Evolutionary conservation across 2,329 filamentous ascomycete genomes (phyloP), one percentile per base, ranked within the genome.

Genomic region (Fusarium sp.): DNA sequence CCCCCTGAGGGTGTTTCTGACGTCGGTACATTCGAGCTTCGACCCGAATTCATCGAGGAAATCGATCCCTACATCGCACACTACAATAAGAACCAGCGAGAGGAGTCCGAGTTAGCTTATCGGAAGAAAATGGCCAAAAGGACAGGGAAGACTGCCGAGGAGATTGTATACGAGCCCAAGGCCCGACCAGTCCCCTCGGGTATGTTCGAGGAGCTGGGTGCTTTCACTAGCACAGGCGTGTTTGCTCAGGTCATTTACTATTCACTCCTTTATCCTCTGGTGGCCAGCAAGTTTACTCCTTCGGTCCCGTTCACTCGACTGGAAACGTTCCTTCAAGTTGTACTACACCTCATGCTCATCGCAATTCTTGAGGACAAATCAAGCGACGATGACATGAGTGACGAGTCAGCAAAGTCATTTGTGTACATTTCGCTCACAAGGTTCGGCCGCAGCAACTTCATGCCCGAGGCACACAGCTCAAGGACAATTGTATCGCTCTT

Each of bases 61-160:
- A 90, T 99, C 51, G 97, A 99, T 77, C 96, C 97, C 1, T 99
- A 98, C 78, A 96, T 95, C 75, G 92, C 95, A 8, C 94, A 98
- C 76, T 99, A 97, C 79, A 97, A 91, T 75, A 97, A 97, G 77
- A 99, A 99, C 75, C 95, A 98, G 78, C 89, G 96, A 51, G 96
- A 99, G 76, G 96, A 99, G 78, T 94, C 95, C 0, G 96, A 99
- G 79, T 90, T 88, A 71, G 92, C 94, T 5, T 98, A 96, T 82
- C 94, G 92, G 73, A 91, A 92, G 75, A 92, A 93, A 84, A 90
- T 96, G 84, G 93, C 94, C 13, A 94, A 94, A 81, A 94, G 92
- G 80, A 94, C 91, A 1, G 94, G 95, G 18, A 94, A 95, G 77
- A 85, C 90, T 43, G 83, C 88, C 2, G 90, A 93, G 40, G 94